Percentiles rank a stretch among this genome's conserved stretches.
Evolutionary conservation across 176 grass and related monocot genomes (phyloP).

Genomic region (Neostapfia colusana): DNA sequence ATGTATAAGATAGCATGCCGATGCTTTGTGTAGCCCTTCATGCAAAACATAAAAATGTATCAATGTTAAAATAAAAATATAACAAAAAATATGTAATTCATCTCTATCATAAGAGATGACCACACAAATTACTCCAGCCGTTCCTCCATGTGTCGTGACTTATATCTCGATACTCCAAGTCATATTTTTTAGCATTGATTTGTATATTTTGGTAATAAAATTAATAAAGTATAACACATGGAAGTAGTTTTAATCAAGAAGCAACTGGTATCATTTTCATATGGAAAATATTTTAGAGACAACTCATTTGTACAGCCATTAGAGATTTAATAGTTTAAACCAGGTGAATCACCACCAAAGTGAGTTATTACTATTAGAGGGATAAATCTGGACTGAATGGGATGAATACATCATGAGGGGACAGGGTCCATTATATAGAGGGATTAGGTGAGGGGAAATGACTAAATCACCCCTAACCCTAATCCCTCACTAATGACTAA

Average conservation of each 20-base stretch:
- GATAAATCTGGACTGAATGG: too few relatives aligned
- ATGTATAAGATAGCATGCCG: slow-evolving; percentile 97
- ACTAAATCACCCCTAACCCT: too few relatives aligned
- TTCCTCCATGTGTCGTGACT: slow-evolving; percentile 3
- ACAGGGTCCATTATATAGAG: too few relatives aligned
- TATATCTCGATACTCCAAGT: not conserved
- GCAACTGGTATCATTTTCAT: not conserved
- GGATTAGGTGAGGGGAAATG: too few relatives aligned
- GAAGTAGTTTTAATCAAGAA: not conserved
- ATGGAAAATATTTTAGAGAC: not conserved
- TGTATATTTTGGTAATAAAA: slow-evolving; percentile 1
- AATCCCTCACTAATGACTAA: too few relatives aligned
- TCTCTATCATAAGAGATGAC: not conserved
- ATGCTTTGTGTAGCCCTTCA: slow-evolving; percentile 86
- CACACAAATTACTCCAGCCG: slow-evolving; percentile 8
- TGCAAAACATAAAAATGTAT: slow-evolving; percentile 25
- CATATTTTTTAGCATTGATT: not conserved
- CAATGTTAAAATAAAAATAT: not conserved
- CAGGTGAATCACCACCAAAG: not conserved
- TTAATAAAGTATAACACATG: not conserved
- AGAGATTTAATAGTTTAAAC: not conserved
- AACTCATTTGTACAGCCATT: not conserved
- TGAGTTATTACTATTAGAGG: not conserved
- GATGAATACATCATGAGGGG: too few relatives aligned
- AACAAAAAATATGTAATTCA: not conserved